Base-by-base conservation (phyloP, 2,329 filamentous ascomycete genomes). In the Helminthosporium solani region DNA sequence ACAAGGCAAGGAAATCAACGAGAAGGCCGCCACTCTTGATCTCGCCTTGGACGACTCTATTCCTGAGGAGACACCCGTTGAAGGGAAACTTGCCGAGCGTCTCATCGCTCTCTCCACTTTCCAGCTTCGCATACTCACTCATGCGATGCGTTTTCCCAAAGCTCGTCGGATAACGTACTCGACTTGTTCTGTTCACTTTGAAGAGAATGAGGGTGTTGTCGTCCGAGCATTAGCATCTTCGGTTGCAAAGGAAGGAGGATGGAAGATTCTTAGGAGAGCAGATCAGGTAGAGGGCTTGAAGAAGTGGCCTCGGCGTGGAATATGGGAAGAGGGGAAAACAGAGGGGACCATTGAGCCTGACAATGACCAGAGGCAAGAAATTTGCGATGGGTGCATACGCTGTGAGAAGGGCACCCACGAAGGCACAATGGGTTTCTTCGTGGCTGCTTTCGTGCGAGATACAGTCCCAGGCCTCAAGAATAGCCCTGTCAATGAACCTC, bases 401-500 rank as follows among this genome's bases (percentile, higher is more conserved):
- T 88, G 89, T 25, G 85, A 87, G 68, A 88, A 91, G 58, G 87
- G 83, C 20, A 90, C 92, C 57, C 85, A 84, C 8, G 82, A 87
- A 52, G 90, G 90, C 0, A 88, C 91, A 1, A 96, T 96, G 81
- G 92, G 94, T 0, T 97, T 99, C 71, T 99, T 99, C 60, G 88
- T 96, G 16, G 90, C 84, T n/a, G 89, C 80, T 0, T 96, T 99
- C 70, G 79, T 89, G 2, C 77, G 88, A 42, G 81, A 86, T 34
- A 50, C 43, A 2, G 49, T 33, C 16, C 33, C 23, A 31, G 42
- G 20, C 16, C 36, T 9, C 15, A 31, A 45, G 12, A 46, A 42
- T 18, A 38, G 35, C 33, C 15, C 15, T 15, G 42, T 46, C 19
- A 33, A 28, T 2, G 35, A 3, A 38, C 20, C 14, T 14, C 34